Base-by-base conservation (phyloP, 2,329 filamentous ascomycete species). In the Microascus cirrosus region DNA sequence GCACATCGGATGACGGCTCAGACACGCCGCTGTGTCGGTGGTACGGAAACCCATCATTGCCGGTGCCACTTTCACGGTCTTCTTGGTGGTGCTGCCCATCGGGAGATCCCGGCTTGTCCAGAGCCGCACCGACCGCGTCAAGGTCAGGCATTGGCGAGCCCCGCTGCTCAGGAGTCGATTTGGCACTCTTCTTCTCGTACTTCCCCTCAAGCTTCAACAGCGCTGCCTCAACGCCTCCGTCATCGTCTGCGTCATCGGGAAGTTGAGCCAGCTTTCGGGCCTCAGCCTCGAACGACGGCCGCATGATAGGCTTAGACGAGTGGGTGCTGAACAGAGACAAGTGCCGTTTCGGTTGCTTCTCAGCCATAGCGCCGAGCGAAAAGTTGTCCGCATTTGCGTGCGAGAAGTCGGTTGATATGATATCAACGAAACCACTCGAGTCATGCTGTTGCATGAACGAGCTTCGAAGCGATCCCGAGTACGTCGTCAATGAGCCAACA, bases 161-260 rank as follows among this genome's bases (percentile, higher is more conserved):
- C 10, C 62, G 58, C 11, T 70, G 69, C 51, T 74, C 72, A 61
- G 75, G 73, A 15, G 71, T 76, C 13, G 74, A 66, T 56, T 70
- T 73, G 32, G 68, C 68, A 0, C 68, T 61, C 63, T 70, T 82
- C 63, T 79, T 84, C 67, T 86, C 80, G 64, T 86, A 94, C 63
- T 84, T 93, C 11, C 94, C 94, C 73, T 99, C 94, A 0, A 99
- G 78, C 66, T 97, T 99, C 64, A 92, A 73, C 55, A 99, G 71
- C 0, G 94, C 90, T n/a, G 92, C 91, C 67, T 97, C 94, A 28
- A 97, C 85, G 13, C 93, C 93, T 7, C 90, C 90, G 66, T 95
- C 89, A 53, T 87, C 86, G 60, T 85, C 81, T 18, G 75, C 68
- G 42, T 95, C 90, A 66, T 96, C 92, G 0, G 93, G 90, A 28